A percentile compares a stretch with the other conserved stretches of the same genome.
Evolutionary conservation across 129 eudicot genomes (phyloP).

Genomic region (Artemisia tridentata): DNA sequence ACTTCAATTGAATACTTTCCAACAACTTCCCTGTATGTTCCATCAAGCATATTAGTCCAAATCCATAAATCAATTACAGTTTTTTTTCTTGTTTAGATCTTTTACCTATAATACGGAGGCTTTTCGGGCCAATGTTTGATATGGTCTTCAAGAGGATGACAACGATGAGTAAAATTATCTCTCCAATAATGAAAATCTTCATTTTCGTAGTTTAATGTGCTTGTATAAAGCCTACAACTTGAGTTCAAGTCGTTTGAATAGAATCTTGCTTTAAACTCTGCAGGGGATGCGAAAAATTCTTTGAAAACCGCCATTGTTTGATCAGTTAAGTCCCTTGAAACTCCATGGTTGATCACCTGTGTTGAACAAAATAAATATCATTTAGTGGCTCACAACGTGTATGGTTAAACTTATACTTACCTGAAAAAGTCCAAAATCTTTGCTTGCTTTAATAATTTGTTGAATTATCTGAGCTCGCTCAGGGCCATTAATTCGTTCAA

Average conservation of each 20-base stretch:
- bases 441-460: constrained; percentile 40
- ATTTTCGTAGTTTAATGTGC: constrained; percentile 51
- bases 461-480: constrained; percentile 30
- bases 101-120: constrained; percentile 51
- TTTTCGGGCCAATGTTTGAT: constrained; percentile 50
- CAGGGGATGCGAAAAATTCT: constrained; percentile 44
- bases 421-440: constrained; percentile 57
- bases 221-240: constrained; percentile 55
- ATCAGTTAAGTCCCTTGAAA: constrained; percentile 39
- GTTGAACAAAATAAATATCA: not conserved
- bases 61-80: not conserved
- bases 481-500: constrained; percentile 27
- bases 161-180: constrained; percentile 62
- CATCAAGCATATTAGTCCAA: not conserved
- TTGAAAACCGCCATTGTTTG: constrained; percentile 39
- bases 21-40: constrained; percentile 43
- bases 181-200: constrained; percentile 85
- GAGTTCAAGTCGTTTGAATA: constrained; percentile 44
- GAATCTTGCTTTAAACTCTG: constrained; percentile 49
- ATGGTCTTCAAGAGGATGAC: constrained; percentile 64
- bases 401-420: constrained; percentile 12
- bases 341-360: constrained; percentile 63
- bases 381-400: not conserved
- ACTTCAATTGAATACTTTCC: constrained; percentile 44
- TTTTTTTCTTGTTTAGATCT: not conserved